Percentiles rank a stretch among this genome's conserved stretches.
These are phyloP conservation scores for Xanthoconium separans DNA, from an alignment of 1,284 basidiomycete genomes.

Conservation along the genomic window DNA sequence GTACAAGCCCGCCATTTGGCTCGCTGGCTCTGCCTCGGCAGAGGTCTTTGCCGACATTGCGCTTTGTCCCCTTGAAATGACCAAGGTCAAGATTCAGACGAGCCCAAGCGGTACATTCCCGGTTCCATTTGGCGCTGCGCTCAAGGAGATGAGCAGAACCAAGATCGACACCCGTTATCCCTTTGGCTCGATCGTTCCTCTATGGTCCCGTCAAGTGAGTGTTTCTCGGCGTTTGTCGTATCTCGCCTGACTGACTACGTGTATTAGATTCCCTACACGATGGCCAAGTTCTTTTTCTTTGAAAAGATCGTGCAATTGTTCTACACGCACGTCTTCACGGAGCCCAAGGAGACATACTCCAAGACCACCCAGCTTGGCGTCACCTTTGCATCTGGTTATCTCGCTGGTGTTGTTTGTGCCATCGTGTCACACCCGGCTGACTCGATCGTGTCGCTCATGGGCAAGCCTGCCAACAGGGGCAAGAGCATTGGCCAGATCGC, in stretches of 20 bases:
- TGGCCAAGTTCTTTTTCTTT: slow-evolving; percentile 88
- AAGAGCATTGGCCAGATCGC: slow-evolving; percentile 68
- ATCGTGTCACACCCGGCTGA: slow-evolving; percentile 83
- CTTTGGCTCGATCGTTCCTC: slow-evolving; percentile 76
- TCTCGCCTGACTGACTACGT: background rate
- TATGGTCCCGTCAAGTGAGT: slow-evolving; percentile 79
- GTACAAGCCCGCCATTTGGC: slow-evolving; percentile 94
- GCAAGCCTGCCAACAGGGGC: slow-evolving; percentile 76
- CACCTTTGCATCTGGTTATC: slow-evolving; percentile 79
- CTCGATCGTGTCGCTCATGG: slow-evolving; percentile 75
- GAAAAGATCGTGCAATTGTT: slow-evolving; percentile 76
- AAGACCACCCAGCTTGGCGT: slow-evolving; percentile 75
- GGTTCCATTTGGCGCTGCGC: slow-evolving; percentile 65
- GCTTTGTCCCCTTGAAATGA: slow-evolving; percentile 81
- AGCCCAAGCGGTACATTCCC: slow-evolving; percentile 73
- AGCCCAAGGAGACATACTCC: slow-evolving; percentile 70
- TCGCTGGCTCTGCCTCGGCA: slow-evolving; percentile 89
- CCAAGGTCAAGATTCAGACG: slow-evolving; percentile 85
- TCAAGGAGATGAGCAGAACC: slow-evolving; percentile 61
- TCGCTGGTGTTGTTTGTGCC: slow-evolving; percentile 80
- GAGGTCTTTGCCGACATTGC: slow-evolving; percentile 95
- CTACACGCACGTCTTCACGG: slow-evolving; percentile 74
- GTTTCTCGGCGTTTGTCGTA: background rate
- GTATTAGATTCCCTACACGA: slow-evolving; percentile 80
- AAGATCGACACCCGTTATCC: slow-evolving; percentile 73